Evolutionary conservation across 2,329 filamentous ascomycete genomes (phyloP).

Genomic region (Fusarium euwallaceae): DNA sequence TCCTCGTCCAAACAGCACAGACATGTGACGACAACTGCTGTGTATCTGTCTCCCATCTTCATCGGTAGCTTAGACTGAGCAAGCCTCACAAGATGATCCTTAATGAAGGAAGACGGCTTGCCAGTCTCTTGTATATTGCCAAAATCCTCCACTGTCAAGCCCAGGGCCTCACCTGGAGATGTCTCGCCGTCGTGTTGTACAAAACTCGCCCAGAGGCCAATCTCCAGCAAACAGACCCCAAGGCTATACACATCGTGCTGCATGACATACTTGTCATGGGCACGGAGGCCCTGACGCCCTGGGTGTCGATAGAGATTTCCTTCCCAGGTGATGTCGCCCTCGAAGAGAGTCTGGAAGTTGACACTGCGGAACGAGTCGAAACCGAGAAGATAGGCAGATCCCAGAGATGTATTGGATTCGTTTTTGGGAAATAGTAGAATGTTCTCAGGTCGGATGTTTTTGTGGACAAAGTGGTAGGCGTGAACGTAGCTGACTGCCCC

Average conservation of each 20-base stretch:
- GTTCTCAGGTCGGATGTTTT: neutral
- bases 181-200: slow-evolving; percentile 33
- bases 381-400: neutral
- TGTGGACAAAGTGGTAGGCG: neutral
- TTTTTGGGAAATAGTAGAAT: neutral
- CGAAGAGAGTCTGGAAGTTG: neutral
- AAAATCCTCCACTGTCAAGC: neutral
- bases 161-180: neutral
- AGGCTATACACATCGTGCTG: slow-evolving; percentile 69
- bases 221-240: slow-evolving; percentile 65
- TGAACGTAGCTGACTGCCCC: neutral
- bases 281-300: slow-evolving; percentile 57
- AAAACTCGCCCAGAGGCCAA: slow-evolving; percentile 61
- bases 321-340: neutral
- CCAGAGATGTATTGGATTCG: neutral
- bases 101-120: neutral
- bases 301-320: neutral
- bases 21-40: slow-evolving; percentile 49
- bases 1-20: slow-evolving; percentile 51
- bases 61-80: neutral
- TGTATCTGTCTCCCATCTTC: slow-evolving; percentile 49
- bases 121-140: neutral
- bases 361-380: neutral
- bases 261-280: slow-evolving; percentile 59
- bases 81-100: neutral